phyloP scores from a whole-genome alignment of 1,284 basidiomycete species.

The Tausonia pullulans region DNA sequence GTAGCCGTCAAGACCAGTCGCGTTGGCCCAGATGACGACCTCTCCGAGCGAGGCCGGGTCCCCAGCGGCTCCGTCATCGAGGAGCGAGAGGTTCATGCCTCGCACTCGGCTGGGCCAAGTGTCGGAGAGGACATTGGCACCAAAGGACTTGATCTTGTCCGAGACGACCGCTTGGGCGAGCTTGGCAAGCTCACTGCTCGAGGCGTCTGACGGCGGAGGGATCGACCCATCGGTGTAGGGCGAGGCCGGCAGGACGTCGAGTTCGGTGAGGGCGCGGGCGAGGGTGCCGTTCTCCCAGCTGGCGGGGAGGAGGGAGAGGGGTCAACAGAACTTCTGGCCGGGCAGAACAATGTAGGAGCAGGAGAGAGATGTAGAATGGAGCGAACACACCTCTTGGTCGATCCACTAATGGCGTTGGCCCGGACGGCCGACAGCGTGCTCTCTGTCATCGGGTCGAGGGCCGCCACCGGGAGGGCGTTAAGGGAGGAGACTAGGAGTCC shows the following conservation, averaged over 20 bases:
- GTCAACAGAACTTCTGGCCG: too few species aligned
- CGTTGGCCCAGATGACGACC: slow-evolving; percentile 36
- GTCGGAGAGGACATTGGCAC: neutral
- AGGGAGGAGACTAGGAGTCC: too few species aligned
- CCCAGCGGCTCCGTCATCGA: slow-evolving; percentile 50
- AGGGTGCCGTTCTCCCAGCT: slow-evolving; percentile 70
- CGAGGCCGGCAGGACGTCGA: slow-evolving; percentile 50
- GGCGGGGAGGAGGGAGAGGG: neutral
- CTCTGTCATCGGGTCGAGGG: too few species aligned
- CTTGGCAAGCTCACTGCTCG: neutral
- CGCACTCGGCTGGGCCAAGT: slow-evolving; percentile 43
- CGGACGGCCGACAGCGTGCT: too few species aligned
- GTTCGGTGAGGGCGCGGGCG: slow-evolving; percentile 57
- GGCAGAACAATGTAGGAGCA: too few species aligned
- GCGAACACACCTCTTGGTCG: too few species aligned
- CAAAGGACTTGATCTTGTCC: slow-evolving; percentile 2
- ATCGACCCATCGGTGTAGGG: slow-evolving; percentile 43
- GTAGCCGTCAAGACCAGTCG: slow-evolving; percentile 39
- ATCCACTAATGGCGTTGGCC: too few species aligned
- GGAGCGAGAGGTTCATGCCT: slow-evolving; percentile 36
- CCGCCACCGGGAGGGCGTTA: too few species aligned
- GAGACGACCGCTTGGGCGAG: slow-evolving; percentile 46
- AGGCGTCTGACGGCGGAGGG: slow-evolving; percentile 20
- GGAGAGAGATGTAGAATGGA: too few species aligned
- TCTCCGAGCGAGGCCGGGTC: slow-evolving; percentile 68